A percentile compares a stretch with the other conserved stretches of the same genome.
These are phyloP conservation scores for Puccinia horiana DNA, from an alignment of 1,284 basidiomycete species.

Conservation along the genomic window DNA sequence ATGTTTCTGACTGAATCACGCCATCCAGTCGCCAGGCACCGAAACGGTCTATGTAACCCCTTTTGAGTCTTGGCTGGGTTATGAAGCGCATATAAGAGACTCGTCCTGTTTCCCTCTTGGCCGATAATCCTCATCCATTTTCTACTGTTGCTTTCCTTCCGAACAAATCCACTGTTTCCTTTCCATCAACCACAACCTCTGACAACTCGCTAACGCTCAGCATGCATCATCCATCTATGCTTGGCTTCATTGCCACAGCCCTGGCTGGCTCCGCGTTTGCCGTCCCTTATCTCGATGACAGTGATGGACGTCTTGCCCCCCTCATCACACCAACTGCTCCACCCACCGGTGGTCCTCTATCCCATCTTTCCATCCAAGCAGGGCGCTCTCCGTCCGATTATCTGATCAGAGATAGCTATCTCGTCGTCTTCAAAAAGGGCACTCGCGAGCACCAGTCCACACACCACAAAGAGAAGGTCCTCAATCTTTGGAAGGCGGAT, in stretches of 20 bases:
- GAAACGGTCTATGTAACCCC: too few species aligned
- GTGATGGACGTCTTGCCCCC: slow-evolving; percentile 30
- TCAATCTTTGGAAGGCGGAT: slow-evolving; percentile 33
- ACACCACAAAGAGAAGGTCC: slow-evolving; percentile 40
- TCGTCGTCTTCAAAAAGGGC: slow-evolving; percentile 50
- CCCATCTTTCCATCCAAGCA: slow-evolving; percentile 31
- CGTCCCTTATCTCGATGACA: slow-evolving; percentile 26
- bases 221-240: slow-evolving; percentile 33
- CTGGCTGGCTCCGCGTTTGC: slow-evolving; percentile 30
- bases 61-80: background rate
- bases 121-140: background rate
- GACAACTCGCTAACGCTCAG: background rate
- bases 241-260: slow-evolving; percentile 38
- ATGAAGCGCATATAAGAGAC: background rate
- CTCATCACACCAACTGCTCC: slow-evolving; percentile 44
- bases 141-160: background rate
- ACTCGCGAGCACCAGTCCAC: background rate
- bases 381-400: slow-evolving; percentile 45
- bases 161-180: background rate
- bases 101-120: background rate
- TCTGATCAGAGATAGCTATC: slow-evolving; percentile 43
- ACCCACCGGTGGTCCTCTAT: slow-evolving; percentile 40
- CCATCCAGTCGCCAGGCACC: too few species aligned
- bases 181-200: background rate
- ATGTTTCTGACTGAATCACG: too few species aligned